These are phyloP conservation scores for Lactarius akahatsu DNA, from an alignment of 768 basidiomycete species.

Conservation along the genomic window DNA sequence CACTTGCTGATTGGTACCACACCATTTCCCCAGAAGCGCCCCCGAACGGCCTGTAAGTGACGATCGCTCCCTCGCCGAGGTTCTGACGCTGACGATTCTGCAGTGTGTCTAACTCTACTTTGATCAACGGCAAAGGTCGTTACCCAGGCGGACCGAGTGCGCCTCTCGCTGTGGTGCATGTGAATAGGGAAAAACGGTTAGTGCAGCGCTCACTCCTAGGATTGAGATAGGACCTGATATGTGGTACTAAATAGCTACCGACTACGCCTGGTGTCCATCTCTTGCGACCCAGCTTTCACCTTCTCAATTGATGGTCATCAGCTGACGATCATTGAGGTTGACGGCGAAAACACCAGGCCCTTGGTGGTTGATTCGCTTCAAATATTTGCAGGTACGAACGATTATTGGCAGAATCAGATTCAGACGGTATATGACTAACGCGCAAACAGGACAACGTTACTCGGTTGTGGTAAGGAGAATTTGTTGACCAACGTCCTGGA, in stretches of 20 bases:
- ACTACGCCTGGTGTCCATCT: conserved; percentile 18
- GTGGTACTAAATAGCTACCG: conserved; percentile 2
- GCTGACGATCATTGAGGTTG: conserved; percentile 31
- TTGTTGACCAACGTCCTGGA: background rate
- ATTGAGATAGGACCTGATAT: background rate
- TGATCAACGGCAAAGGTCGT: conserved; percentile 29
- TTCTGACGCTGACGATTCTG: background rate
- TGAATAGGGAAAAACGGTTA: conserved; percentile 12
- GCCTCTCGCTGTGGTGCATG: conserved; percentile 21
- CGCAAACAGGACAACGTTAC: conserved; percentile 31
- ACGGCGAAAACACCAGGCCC: conserved; percentile 30
- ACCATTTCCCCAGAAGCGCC: background rate
- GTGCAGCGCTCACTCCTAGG: background rate
- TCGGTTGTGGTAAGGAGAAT: conserved; percentile 32
- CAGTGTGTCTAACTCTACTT: conserved; percentile 26
- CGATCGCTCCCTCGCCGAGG: background rate
- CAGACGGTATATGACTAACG: background rate
- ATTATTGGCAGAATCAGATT: no score
- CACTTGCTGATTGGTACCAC: conserved; percentile 34
- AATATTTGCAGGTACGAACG: conserved; percentile 31
- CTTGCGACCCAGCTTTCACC: conserved; percentile 13
- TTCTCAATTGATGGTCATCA: conserved; percentile 28
- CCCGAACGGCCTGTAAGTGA: background rate
- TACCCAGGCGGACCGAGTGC: conserved; percentile 19
- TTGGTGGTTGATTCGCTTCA: conserved; percentile 31